Evolutionary conservation across 768 basidiomycete species (phyloP), one percentile per base, ranked within the genome.

Genomic region (Epithele typhae): DNA sequence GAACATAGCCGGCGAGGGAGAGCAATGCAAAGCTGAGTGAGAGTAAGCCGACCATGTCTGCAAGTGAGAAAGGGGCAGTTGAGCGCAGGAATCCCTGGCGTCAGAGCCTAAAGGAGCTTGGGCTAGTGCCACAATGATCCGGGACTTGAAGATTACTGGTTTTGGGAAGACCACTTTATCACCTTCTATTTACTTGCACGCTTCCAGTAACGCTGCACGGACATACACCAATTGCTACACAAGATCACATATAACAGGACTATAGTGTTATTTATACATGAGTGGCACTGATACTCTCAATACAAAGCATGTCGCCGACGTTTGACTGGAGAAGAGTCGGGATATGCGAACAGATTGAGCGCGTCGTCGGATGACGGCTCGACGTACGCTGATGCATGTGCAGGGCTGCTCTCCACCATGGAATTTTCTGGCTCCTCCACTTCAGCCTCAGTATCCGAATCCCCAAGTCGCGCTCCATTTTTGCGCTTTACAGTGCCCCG

Each of bases 301-400:
- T n/a, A n/a, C n/a, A n/a, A n/a, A n/a, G n/a, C n/a, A n/a, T n/a
- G 9, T 21, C 17, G 37, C 6, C 36, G 21, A 19, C 25, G 5
- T 7, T 36, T 37, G 7, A 41, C 45, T 21, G 66, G 60, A 0
- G 69, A 67, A 15, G 65, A 66, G 23, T 55, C 46, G 1, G 52
- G 36, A 50, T 59, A 66, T 17, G 72, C 67, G 57, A 79, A 78
- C 46, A 79, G 60, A 61, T 79, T 66, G 52, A 79, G 59, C 5
- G 68, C 68, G 52, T 79, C 77, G 40, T 79, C 77, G 10, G 77
- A 79, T 45, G 40, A 63, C 38, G 50, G 40, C 37, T 40, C 37
- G 0, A 24, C 25, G 15, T 22, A 8, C n/a, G 17, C 37, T n/a
- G n/a, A n/a, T 10, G 18, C 35, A 3, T 46, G 46, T 9, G 43